These are phyloP conservation scores for Fennellomyces sp. DNA, from an alignment of 371 early-diverging fungal species.

Conservation along the genomic window DNA sequence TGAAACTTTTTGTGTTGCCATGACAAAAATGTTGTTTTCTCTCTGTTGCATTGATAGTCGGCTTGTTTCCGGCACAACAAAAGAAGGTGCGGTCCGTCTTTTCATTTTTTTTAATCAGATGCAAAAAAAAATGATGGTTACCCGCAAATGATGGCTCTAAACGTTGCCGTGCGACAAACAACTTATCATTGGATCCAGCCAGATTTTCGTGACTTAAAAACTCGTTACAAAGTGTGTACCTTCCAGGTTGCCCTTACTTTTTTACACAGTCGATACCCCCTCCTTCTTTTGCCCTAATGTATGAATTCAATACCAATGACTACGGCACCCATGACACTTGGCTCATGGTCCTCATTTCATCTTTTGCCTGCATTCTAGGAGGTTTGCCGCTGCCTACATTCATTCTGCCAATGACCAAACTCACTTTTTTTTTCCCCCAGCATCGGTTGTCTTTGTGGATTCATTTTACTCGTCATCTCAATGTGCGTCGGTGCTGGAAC, in stretches of 20 bases:
- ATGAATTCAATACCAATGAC: not conserved
- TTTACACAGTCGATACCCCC: not conserved
- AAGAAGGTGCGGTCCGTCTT: too few relatives aligned
- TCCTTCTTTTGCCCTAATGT: not conserved
- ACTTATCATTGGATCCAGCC: too few relatives aligned
- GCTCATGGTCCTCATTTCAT: conserved; percentile 38
- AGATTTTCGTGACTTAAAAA: too few relatives aligned
- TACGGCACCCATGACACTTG: conserved; percentile 11
- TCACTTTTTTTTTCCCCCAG: conserved; percentile 6
- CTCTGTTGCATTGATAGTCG: too few relatives aligned
- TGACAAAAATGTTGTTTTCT: too few relatives aligned
- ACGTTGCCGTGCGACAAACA: not conserved
- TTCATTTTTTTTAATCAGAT: not conserved
- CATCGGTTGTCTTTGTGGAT: conserved; percentile 18
- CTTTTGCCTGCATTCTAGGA: conserved; percentile 37
- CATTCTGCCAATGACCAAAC: too few relatives aligned
- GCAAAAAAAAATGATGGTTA: not conserved
- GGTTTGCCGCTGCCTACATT: conserved; percentile 17
- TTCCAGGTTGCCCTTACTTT: not conserved
- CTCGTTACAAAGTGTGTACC: not conserved
- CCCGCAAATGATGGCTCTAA: not conserved
- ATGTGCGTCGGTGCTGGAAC: conserved; percentile 7
- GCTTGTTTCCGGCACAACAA: too few relatives aligned
- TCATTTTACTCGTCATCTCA: conserved; percentile 6
- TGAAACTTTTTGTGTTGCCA: too few relatives aligned